Conservation (phyloP, 139 green algal species). For the Tetraselmis chui region DNA sequence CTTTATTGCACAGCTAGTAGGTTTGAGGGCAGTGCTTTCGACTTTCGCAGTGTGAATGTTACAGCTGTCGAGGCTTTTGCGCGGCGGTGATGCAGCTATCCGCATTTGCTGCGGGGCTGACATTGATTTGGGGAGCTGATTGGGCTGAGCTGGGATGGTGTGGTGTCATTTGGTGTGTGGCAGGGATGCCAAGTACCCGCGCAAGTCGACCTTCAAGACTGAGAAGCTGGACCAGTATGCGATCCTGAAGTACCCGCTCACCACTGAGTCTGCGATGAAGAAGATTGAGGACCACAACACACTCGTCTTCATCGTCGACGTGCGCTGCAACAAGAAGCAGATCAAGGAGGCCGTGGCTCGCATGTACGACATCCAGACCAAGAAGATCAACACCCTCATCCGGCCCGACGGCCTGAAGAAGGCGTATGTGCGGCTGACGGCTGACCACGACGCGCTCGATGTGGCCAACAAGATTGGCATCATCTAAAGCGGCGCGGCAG, state of each 20-base stretch:
- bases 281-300: constrained; percentile 99
- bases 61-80: too few relatives aligned
- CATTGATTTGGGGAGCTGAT: too few relatives aligned
- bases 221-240: constrained; percentile 76
- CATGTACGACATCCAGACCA: constrained; percentile 97
- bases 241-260: constrained; percentile 94
- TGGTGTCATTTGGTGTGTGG: too few relatives aligned
- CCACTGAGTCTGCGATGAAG: constrained; percentile 99
- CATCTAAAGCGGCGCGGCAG: too few relatives aligned
- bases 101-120: too few relatives aligned
- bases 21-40: too few relatives aligned
- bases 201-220: constrained; percentile 14
- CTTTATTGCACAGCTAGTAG: too few relatives aligned
- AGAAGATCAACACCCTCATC: constrained; percentile 99
- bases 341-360: constrained; percentile 88
- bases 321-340: constrained; percentile 77
- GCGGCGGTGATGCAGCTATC: too few relatives aligned
- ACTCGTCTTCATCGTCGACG: constrained; percentile 93
- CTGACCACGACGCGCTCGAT: constrained; percentile 97
- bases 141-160: too few relatives aligned
- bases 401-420: constrained; percentile 96
- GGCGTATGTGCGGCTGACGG: constrained; percentile 92
- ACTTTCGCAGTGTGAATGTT: too few relatives aligned
- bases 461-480: constrained; percentile 99
- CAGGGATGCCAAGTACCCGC: constrained; percentile 75